A percentile compares a stretch with the other conserved stretches of the same genome.
Conservation (phyloP, 1,139 yeast genomes). For the Protomyces pachydermus region DNA sequence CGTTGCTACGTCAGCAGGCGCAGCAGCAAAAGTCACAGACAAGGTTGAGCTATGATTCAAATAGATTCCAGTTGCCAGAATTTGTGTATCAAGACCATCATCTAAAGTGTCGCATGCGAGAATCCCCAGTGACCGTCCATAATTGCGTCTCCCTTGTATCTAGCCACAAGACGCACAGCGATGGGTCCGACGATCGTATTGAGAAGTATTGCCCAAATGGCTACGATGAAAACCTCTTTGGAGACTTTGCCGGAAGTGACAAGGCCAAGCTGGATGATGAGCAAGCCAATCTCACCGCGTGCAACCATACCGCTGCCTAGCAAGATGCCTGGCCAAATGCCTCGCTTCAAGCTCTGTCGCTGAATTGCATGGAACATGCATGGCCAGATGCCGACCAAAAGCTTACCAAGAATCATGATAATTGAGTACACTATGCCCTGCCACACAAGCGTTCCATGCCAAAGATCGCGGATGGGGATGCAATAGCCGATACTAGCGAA, state of each 20-base stretch:
- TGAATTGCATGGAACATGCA: too few species aligned
- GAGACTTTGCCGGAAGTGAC: neutral
- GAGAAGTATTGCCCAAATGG: slow-evolving; percentile 25
- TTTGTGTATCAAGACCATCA: neutral
- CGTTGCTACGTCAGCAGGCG: neutral
- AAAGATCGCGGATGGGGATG: slow-evolving; percentile 13
- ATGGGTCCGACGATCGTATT: slow-evolving; percentile 26
- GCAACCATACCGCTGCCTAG: slow-evolving; percentile 25
- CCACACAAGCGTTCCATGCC: slow-evolving; percentile 18
- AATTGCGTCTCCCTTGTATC: neutral
- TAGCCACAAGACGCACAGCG: slow-evolving; percentile 19
- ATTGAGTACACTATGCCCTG: slow-evolving; percentile 15
- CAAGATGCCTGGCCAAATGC: slow-evolving; percentile 9
- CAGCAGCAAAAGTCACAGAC: neutral
- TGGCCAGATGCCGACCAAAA: slow-evolving; percentile 21
- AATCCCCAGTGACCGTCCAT: neutral
- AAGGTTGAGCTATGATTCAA: neutral
- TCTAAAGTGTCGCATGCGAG: neutral
- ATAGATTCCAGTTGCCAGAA: neutral
- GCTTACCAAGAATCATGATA: slow-evolving; percentile 18
- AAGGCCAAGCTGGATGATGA: slow-evolving; percentile 15
- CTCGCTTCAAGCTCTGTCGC: neutral
- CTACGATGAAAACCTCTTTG: neutral
- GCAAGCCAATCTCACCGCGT: slow-evolving; percentile 26
- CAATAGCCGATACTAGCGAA: slow-evolving; percentile 24